Evolutionary conservation across 2,329 filamentous ascomycete species (phyloP).

Genomic region (Colletotrichum camelliae): DNA sequence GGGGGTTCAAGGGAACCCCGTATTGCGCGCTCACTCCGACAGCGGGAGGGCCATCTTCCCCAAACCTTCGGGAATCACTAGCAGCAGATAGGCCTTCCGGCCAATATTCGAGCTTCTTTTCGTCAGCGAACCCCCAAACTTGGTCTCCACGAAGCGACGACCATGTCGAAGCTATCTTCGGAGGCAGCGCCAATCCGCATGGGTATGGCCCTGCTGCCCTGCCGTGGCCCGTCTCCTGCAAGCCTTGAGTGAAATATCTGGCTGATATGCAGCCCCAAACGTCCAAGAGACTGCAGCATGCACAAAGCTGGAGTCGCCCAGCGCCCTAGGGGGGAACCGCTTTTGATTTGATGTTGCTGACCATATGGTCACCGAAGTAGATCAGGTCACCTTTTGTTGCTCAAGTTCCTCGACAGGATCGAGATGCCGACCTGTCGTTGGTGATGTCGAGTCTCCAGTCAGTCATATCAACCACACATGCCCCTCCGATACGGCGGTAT

Average conservation of each 20-base stretch:
- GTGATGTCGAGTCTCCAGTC: conserved; percentile 4
- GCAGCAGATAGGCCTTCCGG: conserved; percentile 9
- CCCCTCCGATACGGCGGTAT: conserved; percentile 15
- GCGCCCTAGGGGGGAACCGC: not conserved
- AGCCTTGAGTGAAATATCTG: conserved; percentile 14
- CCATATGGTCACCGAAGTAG: not conserved
- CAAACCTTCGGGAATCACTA: conserved; percentile 16
- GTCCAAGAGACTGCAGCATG: conserved; percentile 13
- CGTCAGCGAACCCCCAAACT: conserved; percentile 13
- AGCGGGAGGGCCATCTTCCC: conserved; percentile 11
- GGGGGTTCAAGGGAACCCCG: conserved; percentile 8
- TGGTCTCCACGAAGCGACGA: conserved; percentile 5
- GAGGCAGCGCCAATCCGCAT: conserved; percentile 4
- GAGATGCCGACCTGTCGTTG: not conserved
- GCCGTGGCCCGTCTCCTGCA: conserved; percentile 4
- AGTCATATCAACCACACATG: conserved; percentile 17
- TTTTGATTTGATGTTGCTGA: not conserved
- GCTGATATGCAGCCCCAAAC: conserved; percentile 21
- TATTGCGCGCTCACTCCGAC: conserved; percentile 8
- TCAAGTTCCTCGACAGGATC: not conserved
- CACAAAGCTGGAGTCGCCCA: not conserved
- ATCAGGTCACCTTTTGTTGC: not conserved
- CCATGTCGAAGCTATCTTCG: conserved; percentile 10
- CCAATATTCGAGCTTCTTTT: conserved; percentile 14
- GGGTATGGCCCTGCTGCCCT: conserved; percentile 7